Evolutionary conservation across 805 yeast genomes (phyloP).

Genomic region (Kuraishia cidri): DNA sequence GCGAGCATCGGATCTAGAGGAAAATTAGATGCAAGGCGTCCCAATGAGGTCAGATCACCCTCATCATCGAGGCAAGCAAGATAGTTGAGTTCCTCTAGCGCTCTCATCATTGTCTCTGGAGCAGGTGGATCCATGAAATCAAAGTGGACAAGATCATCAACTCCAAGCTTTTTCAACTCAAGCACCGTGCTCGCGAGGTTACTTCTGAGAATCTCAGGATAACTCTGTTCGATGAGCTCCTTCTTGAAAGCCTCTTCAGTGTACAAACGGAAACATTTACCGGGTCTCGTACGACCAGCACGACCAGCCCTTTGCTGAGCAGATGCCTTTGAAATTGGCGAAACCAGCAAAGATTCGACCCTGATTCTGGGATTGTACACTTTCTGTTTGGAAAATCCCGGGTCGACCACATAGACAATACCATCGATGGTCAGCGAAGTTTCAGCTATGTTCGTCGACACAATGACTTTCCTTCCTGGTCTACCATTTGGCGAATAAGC

Average conservation of each 20-base stretch:
- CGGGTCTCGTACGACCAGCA: constrained; percentile 99
- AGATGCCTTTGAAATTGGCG: constrained; percentile 94
- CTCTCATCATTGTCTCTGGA: constrained; percentile 99
- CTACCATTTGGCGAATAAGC: constrained; percentile 66
- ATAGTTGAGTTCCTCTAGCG: constrained; percentile 89
- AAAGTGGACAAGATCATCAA: constrained; percentile 93
- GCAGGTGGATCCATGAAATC: constrained; percentile 99
- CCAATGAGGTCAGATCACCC: constrained; percentile 83
- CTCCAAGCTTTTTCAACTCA: constrained; percentile 87
- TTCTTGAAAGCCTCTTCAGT: constrained; percentile 95
- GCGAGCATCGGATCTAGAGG: constrained; percentile 96
- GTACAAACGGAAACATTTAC: constrained; percentile 92
- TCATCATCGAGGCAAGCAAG: constrained; percentile 85
- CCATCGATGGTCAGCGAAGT: constrained; percentile 97
- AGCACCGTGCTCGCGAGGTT: constrained; percentile 87
- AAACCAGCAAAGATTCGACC: constrained; percentile 87
- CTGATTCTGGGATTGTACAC: constrained; percentile 94
- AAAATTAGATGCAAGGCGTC: constrained; percentile 84
- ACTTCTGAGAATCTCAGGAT: constrained; percentile 90
- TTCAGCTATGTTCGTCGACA: constrained; percentile 95
- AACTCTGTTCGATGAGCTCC: constrained; percentile 89
- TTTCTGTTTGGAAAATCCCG: constrained; percentile 94
- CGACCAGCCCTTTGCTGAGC: constrained; percentile 99
- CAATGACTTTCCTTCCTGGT: constrained; percentile 92
- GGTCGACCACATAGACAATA: constrained; percentile 93